phyloP scores from a whole-genome alignment of 2,329 filamentous ascomycete genomes.

The Colletotrichum limetticola region DNA sequence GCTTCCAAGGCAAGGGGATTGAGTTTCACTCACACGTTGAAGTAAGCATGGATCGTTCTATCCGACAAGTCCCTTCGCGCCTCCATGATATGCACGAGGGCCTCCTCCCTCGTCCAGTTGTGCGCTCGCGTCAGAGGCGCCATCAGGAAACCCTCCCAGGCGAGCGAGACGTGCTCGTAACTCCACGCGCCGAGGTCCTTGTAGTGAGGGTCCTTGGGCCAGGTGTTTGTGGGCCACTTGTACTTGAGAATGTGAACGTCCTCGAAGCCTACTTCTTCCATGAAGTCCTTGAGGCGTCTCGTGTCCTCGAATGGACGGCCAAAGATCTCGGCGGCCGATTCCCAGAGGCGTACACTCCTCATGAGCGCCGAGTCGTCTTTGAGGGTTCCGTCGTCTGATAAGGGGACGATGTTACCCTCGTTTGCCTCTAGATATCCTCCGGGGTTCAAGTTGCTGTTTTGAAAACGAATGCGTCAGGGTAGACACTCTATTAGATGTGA shows the following conservation, averaged over 20 bases:
- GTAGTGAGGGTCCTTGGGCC: conserved; percentile 40
- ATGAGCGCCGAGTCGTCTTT: conserved; percentile 38
- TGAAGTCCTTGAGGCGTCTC: not conserved
- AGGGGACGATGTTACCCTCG: conserved; percentile 51
- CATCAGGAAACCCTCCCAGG: conserved; percentile 46
- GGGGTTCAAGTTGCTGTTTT: conserved; percentile 45
- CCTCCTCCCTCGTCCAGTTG: conserved; percentile 45
- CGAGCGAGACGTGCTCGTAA: conserved; percentile 42
- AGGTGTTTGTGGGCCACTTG: conserved; percentile 41
- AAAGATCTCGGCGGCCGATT: too few relatives aligned
- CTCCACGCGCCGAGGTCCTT: conserved; percentile 47
- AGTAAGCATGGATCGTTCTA: conserved; percentile 38
- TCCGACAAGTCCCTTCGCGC: conserved; percentile 38
- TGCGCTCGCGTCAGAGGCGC: conserved; percentile 49
- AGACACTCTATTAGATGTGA: too few relatives aligned
- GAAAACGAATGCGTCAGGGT: too few relatives aligned
- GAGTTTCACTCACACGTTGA: conserved; percentile 35
- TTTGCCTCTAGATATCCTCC: conserved; percentile 56
- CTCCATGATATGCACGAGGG: conserved; percentile 35
- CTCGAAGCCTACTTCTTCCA: conserved; percentile 45
- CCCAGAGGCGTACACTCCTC: conserved; percentile 33
- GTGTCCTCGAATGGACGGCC: too few relatives aligned
- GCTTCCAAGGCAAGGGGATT: too few relatives aligned
- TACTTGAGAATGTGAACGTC: conserved; percentile 42
- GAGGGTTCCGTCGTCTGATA: conserved; percentile 54